Percentiles rank a stretch among this genome's conserved stretches.
These are phyloP conservation scores for Periconia digitata DNA, from an alignment of 2,329 filamentous ascomycete species.

Conservation along the genomic window DNA sequence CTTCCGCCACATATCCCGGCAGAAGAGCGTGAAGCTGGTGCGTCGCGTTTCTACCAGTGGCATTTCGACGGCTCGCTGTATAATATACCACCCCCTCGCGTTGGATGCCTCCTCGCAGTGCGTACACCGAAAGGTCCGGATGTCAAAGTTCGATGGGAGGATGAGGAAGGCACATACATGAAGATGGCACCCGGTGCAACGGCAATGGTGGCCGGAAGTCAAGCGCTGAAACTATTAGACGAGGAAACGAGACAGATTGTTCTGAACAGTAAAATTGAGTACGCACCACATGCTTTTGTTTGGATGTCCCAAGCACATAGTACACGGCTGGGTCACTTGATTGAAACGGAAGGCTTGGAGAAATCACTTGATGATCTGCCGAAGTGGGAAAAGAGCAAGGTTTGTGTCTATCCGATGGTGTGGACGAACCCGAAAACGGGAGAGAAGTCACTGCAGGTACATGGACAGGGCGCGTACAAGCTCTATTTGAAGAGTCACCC, in stretches of 20 bases:
- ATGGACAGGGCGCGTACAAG: conserved; percentile 9
- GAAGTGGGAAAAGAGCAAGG: conserved; percentile 8
- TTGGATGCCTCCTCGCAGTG: conserved; percentile 8
- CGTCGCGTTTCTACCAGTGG: conserved; percentile 12
- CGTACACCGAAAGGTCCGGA: conserved; percentile 33
- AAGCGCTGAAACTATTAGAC: conserved; percentile 45
- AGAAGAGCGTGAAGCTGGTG: conserved; percentile 12
- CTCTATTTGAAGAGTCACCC: conserved; percentile 3
- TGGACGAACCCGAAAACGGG: conserved; percentile 14
- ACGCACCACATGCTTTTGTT: conserved; percentile 49
- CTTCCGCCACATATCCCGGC: conserved; percentile 10
- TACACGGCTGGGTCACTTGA: conserved; percentile 7
- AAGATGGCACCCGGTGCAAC: conserved; percentile 46
- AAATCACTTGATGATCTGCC: conserved; percentile 10
- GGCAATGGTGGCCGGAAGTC: conserved; percentile 47
- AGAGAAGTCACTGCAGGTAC: conserved; percentile 12
- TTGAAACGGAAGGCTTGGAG: conserved; percentile 11
- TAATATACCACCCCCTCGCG: conserved; percentile 7
- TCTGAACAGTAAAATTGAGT: conserved; percentile 50
- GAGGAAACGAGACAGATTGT: conserved; percentile 43
- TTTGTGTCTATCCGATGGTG: conserved; percentile 14
- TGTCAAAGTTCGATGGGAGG: conserved; percentile 46
- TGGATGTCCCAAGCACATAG: conserved; percentile 15
- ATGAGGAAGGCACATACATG: conserved; percentile 47
- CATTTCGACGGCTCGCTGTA: conserved; percentile 10